Base-by-base conservation (phyloP, 176 grass and related monocot species). In the Tillandsia fasciculata region DNA sequence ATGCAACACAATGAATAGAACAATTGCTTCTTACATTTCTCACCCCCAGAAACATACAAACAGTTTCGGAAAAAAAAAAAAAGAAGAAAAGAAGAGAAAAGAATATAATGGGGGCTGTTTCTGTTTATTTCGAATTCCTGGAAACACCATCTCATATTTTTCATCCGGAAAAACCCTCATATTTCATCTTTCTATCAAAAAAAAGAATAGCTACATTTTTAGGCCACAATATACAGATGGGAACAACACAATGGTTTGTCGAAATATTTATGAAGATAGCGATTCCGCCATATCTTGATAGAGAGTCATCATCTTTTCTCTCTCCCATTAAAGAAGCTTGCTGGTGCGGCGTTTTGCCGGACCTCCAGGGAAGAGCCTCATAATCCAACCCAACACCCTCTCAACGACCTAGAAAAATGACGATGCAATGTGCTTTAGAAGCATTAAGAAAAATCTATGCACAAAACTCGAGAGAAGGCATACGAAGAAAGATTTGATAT, bases 311-410 rank as follows among this genome's bases (percentile, higher is more conserved):
- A 65, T 79, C 33, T 65, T 52, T 52, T 70, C 70, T 75, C 33
- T 42, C 33, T 42, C 33, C 67, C 24, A 70, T 89, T 80, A 99
- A 50, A 93, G 52, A 79, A 99, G 87, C 75, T 99, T 99, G 82
- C 87, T 99, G 59, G 90, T 91, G n/a, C 87, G 90, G 67, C 90
- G 95, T 78, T 91, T 99, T 69, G 82, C 66, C 2, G 87, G 87
- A 6, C 95, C 90, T 66, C 87, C 87, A 52, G 95, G 95, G 74
- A 99, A 99, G 65, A 99, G 95, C 80, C 90, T 99, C 82, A 94
- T 94, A 82, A 99, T 91, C 95, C 95, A 99, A 70, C 90, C 87
- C 72, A 99, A 80, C 67, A 99, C 95, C 70, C 90, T 80, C 72
- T 91, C 95, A 1, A 99, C 95, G 22, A 94, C 95, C 95, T 99